phyloP scores from a whole-genome alignment of 768 basidiomycete genomes.

The Suillus luteus region DNA sequence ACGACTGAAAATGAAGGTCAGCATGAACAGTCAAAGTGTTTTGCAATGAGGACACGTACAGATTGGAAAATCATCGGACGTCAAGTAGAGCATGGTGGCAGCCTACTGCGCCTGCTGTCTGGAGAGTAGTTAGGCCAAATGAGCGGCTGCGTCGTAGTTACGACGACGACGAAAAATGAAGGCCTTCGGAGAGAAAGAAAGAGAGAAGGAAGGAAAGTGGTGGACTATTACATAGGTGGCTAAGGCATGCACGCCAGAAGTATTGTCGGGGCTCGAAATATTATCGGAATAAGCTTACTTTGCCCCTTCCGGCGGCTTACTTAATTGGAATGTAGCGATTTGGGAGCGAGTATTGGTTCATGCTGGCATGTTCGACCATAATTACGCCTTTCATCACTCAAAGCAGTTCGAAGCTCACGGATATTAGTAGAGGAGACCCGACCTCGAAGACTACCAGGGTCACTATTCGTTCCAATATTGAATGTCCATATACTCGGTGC shows the following conservation, averaged over 20 bases:
- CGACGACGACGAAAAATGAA: conserved; percentile 8
- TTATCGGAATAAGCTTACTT: neutral
- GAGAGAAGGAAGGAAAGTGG: neutral
- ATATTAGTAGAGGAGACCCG: neutral
- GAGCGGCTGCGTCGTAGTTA: conserved; percentile 16
- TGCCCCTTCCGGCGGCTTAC: neutral
- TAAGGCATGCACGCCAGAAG: neutral
- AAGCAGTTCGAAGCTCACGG: neutral
- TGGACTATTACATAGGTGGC: neutral
- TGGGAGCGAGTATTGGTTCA: too few relatives aligned
- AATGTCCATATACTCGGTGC: too few relatives aligned
- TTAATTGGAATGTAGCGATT: neutral
- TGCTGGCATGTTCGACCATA: too few relatives aligned
- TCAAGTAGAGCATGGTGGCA: conserved; percentile 76
- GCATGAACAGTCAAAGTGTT: conserved; percentile 6
- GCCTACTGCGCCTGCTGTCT: conserved; percentile 1
- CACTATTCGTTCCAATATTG: too few relatives aligned
- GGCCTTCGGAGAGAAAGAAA: neutral
- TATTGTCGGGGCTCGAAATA: conserved; percentile 4
- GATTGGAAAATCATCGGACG: conserved; percentile 87
- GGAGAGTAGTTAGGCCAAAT: conserved; percentile 8
- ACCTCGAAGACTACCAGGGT: neutral
- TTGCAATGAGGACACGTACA: conserved; percentile 54
- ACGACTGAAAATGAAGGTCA: conserved; percentile 56
- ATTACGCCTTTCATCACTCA: neutral